Percentiles rank a stretch among this genome's conserved stretches.
Conservation (phyloP, 352 stramenopile species). For the Paralagenidium karlingii region DNA sequence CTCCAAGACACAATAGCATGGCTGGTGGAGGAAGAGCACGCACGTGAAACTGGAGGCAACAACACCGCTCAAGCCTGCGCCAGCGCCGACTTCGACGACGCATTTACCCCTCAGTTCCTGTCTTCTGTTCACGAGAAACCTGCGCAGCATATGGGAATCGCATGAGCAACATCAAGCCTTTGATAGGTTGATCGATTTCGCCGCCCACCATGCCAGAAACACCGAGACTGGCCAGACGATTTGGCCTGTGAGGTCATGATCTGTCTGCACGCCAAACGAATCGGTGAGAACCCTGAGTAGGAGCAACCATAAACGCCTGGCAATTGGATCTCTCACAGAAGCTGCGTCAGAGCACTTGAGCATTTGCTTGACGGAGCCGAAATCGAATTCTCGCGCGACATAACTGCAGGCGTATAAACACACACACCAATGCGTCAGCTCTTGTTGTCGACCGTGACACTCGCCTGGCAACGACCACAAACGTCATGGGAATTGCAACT, state of each 20-base stretch:
- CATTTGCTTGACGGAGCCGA: slow-evolving; percentile 25
- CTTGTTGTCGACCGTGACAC: too few relatives aligned
- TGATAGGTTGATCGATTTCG: too few relatives aligned
- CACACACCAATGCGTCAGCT: neutral
- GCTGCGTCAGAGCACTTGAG: slow-evolving; percentile 32
- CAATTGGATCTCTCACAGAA: slow-evolving; percentile 11
- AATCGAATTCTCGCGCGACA: slow-evolving; percentile 28
- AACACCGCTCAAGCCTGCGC: slow-evolving; percentile 40
- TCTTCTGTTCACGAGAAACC: slow-evolving; percentile 12
- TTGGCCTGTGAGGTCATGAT: slow-evolving; percentile 69
- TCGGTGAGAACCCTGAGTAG: neutral
- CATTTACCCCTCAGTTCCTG: slow-evolving; percentile 24
- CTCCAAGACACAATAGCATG: slow-evolving; percentile 3
- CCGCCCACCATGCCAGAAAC: slow-evolving; percentile 35
- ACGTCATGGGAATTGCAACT: neutral
- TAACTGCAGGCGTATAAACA: slow-evolving; percentile 14
- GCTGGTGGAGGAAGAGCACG: slow-evolving; percentile 3
- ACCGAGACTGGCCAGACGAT: slow-evolving; percentile 61
- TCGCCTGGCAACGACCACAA: neutral
- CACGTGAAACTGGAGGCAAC: slow-evolving; percentile 45
- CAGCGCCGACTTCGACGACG: slow-evolving; percentile 36
- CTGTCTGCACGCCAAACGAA: slow-evolving; percentile 14
- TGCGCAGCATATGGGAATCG: slow-evolving; percentile 4
- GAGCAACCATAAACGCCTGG: neutral
- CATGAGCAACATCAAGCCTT: slow-evolving; percentile 6